A percentile compares a stretch with the other conserved stretches of the same genome.
phyloP scores from a whole-genome alignment of 2,329 filamentous ascomycete species.

The Endothia cerciana region DNA sequence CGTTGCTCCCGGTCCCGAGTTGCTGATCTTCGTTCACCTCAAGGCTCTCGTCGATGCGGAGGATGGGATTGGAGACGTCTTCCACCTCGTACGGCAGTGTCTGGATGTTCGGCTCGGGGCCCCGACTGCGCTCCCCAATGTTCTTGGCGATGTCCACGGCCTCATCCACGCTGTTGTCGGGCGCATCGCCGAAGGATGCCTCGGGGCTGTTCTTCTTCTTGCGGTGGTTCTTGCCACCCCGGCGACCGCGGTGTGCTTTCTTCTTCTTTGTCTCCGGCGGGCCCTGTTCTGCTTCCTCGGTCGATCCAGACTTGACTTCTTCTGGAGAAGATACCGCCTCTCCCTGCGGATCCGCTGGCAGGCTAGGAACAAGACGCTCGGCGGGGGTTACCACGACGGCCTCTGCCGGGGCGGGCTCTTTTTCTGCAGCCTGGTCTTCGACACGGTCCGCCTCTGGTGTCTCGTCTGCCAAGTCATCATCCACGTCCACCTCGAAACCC shows the following conservation, averaged over 20 bases:
- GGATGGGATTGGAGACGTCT: constrained; percentile 61
- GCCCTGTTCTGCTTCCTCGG: constrained; percentile 35
- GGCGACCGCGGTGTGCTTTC: constrained; percentile 71
- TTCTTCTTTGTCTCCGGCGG: constrained; percentile 59
- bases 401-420: background rate
- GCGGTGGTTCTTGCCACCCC: constrained; percentile 71
- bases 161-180: constrained; percentile 60
- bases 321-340: background rate
- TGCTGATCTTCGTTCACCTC: constrained; percentile 67
- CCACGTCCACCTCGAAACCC: constrained; percentile 21
- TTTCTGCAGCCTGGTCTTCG: background rate
- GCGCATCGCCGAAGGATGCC: constrained; percentile 55
- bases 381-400: background rate
- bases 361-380: background rate
- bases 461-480: constrained; percentile 22
- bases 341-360: background rate
- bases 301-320: constrained; percentile 19
- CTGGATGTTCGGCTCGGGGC: constrained; percentile 65
- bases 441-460: constrained; percentile 9
- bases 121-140: constrained; percentile 51
- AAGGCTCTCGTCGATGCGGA: constrained; percentile 66
- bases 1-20: constrained; percentile 84
- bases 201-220: constrained; percentile 59
- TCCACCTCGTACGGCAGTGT: constrained; percentile 61
- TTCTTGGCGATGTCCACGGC: constrained; percentile 63